Evolutionary conservation across 768 basidiomycete species (phyloP).

Genomic region (Panus rudis): DNA sequence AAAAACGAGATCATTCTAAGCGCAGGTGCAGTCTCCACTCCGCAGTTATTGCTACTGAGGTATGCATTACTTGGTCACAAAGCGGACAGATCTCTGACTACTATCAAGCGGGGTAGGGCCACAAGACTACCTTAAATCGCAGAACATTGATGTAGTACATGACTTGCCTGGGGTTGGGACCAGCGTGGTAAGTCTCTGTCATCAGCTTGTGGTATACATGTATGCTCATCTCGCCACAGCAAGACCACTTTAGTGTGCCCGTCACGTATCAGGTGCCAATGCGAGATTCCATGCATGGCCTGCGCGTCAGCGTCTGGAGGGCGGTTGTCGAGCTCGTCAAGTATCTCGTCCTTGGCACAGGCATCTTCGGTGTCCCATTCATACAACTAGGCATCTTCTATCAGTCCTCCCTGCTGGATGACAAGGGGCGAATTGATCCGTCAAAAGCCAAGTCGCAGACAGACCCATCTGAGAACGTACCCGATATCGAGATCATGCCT

Average conservation of each 20-base stretch:
- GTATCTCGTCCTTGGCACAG: slow-evolving; percentile 6
- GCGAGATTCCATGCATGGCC: slow-evolving; percentile 3
- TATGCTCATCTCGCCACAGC: not conserved
- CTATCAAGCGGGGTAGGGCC: slow-evolving; percentile 2
- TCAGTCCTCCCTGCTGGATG: slow-evolving; percentile 4
- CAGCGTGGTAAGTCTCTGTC: not conserved
- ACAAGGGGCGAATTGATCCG: not conserved
- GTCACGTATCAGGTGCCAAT: slow-evolving; percentile 3
- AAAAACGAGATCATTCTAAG: slow-evolving; percentile 6
- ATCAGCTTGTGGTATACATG: too few relatives aligned
- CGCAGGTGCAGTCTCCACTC: slow-evolving; percentile 7
- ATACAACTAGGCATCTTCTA: slow-evolving; percentile 6
- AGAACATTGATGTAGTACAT: not conserved
- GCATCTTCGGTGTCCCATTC: slow-evolving; percentile 5
- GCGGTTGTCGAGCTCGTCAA: slow-evolving; percentile 1
- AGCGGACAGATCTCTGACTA: not conserved
- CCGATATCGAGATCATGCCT: slow-evolving; percentile 8
- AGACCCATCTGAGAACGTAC: slow-evolving; percentile 4
- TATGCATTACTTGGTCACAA: not conserved
- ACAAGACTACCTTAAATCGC: not conserved
- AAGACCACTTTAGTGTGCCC: slow-evolving; percentile 8
- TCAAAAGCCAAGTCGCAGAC: not conserved
- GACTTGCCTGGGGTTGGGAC: slow-evolving; percentile 2
- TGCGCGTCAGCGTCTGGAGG: not conserved
- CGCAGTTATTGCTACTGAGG: slow-evolving; percentile 10